phyloP scores from a whole-genome alignment of 352 stramenopile species.

The Phytophthora syringae region DNA sequence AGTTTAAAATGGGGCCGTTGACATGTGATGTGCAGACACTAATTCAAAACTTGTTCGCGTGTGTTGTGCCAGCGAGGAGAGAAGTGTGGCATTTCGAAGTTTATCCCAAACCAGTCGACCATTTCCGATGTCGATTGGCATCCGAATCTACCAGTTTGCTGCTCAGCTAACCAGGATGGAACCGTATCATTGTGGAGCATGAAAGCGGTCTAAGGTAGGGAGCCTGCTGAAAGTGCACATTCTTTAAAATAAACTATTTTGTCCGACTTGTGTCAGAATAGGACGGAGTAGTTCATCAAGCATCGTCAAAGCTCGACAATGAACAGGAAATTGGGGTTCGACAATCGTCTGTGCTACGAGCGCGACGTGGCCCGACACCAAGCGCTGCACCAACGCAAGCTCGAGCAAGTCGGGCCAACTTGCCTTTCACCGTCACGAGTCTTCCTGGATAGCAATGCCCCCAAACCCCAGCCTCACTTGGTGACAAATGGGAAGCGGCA shows the following conservation, averaged over 20 bases:
- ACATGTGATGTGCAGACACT: background rate
- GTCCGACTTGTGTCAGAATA: conserved; percentile 18
- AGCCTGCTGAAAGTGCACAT: background rate
- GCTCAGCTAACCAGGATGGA: conserved; percentile 45
- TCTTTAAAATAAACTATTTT: conserved; percentile 45
- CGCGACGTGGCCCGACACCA: conserved; percentile 71
- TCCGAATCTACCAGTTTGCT: conserved; percentile 38
- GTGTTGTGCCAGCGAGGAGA: conserved; percentile 32
- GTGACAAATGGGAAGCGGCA: conserved; percentile 61
- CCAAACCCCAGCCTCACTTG: conserved; percentile 51
- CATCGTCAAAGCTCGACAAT: conserved; percentile 32
- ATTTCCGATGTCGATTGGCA: conserved; percentile 53
- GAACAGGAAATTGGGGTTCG: conserved; percentile 81
- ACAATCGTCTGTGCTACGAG: conserved; percentile 86
- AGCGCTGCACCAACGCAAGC: conserved; percentile 67
- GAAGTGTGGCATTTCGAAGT: conserved; percentile 21
- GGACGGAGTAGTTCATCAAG: conserved; percentile 13
- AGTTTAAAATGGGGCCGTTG: background rate
- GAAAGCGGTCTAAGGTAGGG: conserved; percentile 18
- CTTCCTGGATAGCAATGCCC: conserved; percentile 67
- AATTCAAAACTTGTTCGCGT: background rate
- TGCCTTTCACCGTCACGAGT: conserved; percentile 64
- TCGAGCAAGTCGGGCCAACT: conserved; percentile 66
- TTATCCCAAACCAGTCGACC: conserved; percentile 33
- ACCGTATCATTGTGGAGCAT: conserved; percentile 48